Percentiles rank a stretch among this genome's conserved stretches.
These are phyloP conservation scores for Prinsepia uniflora DNA, from an alignment of 306 rosid genomes.

Conservation along the genomic window DNA sequence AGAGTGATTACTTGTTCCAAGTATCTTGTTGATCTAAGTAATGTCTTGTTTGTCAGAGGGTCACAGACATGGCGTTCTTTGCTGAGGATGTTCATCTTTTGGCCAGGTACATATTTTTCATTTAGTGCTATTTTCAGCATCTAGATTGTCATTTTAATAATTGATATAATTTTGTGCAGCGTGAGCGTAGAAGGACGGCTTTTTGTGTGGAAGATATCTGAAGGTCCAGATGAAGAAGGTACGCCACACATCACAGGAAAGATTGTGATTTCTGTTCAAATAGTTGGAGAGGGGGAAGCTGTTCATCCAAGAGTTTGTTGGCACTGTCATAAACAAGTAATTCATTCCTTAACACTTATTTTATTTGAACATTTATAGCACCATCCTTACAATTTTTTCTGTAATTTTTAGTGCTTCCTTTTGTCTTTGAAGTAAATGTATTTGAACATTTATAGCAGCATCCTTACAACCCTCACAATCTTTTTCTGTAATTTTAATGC, in stretches of 20 bases:
- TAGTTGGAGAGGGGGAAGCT: constrained; percentile 71
- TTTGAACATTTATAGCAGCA: not conserved
- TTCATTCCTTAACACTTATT: constrained; percentile 7
- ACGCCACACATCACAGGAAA: constrained; percentile 83
- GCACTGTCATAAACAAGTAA: constrained; percentile 99
- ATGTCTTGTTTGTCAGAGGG: constrained; percentile 65
- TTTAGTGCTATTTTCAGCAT: not conserved
- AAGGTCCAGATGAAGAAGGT: constrained; percentile 92
- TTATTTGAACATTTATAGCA: not conserved
- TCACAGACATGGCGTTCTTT: constrained; percentile 96
- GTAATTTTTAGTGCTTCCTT: constrained; percentile 1
- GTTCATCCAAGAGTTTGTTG: constrained; percentile 90
- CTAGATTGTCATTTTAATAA: constrained; percentile 13
- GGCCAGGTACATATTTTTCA: constrained; percentile 67
- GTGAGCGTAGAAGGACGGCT: constrained; percentile 87
- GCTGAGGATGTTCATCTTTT: constrained; percentile 99
- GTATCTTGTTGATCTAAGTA: constrained; percentile 20
- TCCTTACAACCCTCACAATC: not conserved
- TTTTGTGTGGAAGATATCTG: constrained; percentile 90
- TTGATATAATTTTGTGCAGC: constrained; percentile 50
- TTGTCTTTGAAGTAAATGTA: constrained; percentile 10
- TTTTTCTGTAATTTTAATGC: not conserved
- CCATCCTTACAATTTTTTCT: not conserved
- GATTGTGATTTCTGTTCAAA: constrained; percentile 69
- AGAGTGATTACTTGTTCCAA: not conserved